Evolutionary conservation across 306 rosid genomes (phyloP), one percentile per base, ranked within the genome.

Genomic region (Cucumis melo): DNA sequence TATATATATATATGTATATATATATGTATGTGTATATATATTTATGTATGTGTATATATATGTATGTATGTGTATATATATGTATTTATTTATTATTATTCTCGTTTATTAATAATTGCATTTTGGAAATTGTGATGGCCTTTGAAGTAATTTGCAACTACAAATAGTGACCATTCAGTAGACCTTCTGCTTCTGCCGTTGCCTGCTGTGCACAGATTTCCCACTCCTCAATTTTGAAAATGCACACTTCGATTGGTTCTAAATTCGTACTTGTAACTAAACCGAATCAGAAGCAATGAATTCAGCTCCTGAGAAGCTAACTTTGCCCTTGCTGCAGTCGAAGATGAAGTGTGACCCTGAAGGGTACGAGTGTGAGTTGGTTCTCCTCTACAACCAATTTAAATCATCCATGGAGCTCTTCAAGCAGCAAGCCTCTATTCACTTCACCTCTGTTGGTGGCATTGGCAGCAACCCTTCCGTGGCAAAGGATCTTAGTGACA

Each of bases 261-360:
- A 12, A 46, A 12, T 9, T 46, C 12, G 53, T 2, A 46, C 53
- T 4, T 46, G 53, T 46, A 15, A 51, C 6, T 10, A 16, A 51
- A 15, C 1, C 1, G 19, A 8, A 56, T 20, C 19, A 41, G 19
- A 20, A 39, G 67, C 56, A 0, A 41, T 68, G 74, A 68, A 93
- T 4, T 88, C 87, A 75, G 59, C 78, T 70, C 73, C 96, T 6
- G 94, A 91, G 84, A 93, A 81, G 81, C 76, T 91, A 60, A 91
- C 90, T 61, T 87, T 93, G 0, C 83, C 86, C 1, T 4, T 81
- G 0, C 89, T 93, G 5, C 98, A 90, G 72, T 88, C 96, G 4
- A 93, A 88, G 83, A 91, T 93, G 96, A 91, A 93, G 83, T 85
- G 91, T 67, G 98, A 93, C 23, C 98, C 92, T 0, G 94, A 88